A percentile compares a stretch with the other conserved stretches of the same genome.
These are phyloP conservation scores for Phaffomyces thermotolerans DNA, from an alignment of 805 yeast species.

Conservation along the genomic window DNA sequence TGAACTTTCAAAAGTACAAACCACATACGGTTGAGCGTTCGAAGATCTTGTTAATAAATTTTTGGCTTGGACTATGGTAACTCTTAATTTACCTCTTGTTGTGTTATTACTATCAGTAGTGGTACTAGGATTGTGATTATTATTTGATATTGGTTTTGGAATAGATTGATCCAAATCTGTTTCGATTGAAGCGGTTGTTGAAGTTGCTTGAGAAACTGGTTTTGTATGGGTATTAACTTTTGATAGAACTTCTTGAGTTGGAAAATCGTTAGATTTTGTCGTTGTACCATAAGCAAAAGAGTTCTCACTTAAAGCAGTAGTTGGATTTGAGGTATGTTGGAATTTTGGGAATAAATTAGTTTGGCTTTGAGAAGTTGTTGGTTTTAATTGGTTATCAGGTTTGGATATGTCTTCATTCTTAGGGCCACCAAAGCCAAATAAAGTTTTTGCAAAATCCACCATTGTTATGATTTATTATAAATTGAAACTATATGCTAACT, in stretches of 20 bases:
- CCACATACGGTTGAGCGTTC: slow-evolving; percentile 75
- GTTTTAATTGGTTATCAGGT: slow-evolving; percentile 7
- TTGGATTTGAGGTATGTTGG: slow-evolving; percentile 49
- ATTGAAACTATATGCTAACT: not conserved
- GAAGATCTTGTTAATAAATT: slow-evolving; percentile 51
- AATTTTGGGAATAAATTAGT: slow-evolving; percentile 28
- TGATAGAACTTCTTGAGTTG: slow-evolving; percentile 27
- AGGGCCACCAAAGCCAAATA: slow-evolving; percentile 30
- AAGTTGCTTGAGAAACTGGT: slow-evolving; percentile 18
- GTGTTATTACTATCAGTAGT: slow-evolving; percentile 23
- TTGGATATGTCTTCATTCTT: slow-evolving; percentile 7
- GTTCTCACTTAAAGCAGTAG: slow-evolving; percentile 59
- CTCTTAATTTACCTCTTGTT: slow-evolving; percentile 78
- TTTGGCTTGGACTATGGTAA: slow-evolving; percentile 74
- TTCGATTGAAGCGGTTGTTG: slow-evolving; percentile 8
- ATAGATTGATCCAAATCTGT: slow-evolving; percentile 5
- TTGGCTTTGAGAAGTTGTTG: slow-evolving; percentile 5
- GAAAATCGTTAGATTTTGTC: slow-evolving; percentile 30
- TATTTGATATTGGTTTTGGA: slow-evolving; percentile 6
- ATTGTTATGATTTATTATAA: slow-evolving; percentile 11
- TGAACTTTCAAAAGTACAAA: slow-evolving; percentile 84
- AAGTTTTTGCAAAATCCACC: slow-evolving; percentile 34
- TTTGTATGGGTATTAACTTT: slow-evolving; percentile 24
- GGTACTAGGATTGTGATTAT: not conserved
- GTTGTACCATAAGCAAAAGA: slow-evolving; percentile 68